phyloP scores from a whole-genome alignment of 768 basidiomycete genomes.

The Calvatia gigantea region DNA sequence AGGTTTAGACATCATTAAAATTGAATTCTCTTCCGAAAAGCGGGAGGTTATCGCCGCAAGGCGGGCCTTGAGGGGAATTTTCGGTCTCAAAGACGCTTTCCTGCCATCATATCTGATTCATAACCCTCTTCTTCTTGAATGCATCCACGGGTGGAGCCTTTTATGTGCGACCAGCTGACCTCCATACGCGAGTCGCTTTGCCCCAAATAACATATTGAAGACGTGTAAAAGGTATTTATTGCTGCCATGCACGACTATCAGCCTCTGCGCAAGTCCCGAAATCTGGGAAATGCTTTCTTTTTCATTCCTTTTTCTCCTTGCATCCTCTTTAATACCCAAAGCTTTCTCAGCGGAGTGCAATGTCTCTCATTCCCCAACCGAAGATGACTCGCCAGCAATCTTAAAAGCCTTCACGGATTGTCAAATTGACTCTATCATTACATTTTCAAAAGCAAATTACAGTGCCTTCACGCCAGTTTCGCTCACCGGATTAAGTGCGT shows the following conservation, averaged over 20 bases:
- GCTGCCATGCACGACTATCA: background rate
- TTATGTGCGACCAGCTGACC: conserved; percentile 1
- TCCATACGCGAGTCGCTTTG: background rate
- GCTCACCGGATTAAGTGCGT: conserved; percentile 27
- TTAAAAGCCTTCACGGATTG: conserved; percentile 33
- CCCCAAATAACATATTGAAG: background rate
- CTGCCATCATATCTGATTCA: background rate
- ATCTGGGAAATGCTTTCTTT: background rate
- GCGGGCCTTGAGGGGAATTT: background rate
- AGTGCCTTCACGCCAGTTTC: conserved; percentile 34
- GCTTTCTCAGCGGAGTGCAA: conserved; percentile 19
- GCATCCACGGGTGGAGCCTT: background rate
- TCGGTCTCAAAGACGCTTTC: background rate
- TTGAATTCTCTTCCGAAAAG: no score
- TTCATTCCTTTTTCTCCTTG: conserved; percentile 7
- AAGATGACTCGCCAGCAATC: conserved; percentile 34
- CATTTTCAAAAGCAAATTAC: conserved; percentile 31
- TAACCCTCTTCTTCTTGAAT: background rate
- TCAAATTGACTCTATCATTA: conserved; percentile 28
- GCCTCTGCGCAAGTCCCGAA: background rate
- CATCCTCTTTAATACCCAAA: background rate
- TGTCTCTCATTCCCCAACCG: conserved; percentile 23
- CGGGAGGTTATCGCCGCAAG: background rate
- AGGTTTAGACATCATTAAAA: no score
- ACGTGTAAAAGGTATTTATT: background rate